Percentiles rank a stretch among this genome's conserved stretches.
Evolutionary conservation across 2,329 filamentous ascomycete species (phyloP).

Genomic region (Aspergillus novofumigatus): DNA sequence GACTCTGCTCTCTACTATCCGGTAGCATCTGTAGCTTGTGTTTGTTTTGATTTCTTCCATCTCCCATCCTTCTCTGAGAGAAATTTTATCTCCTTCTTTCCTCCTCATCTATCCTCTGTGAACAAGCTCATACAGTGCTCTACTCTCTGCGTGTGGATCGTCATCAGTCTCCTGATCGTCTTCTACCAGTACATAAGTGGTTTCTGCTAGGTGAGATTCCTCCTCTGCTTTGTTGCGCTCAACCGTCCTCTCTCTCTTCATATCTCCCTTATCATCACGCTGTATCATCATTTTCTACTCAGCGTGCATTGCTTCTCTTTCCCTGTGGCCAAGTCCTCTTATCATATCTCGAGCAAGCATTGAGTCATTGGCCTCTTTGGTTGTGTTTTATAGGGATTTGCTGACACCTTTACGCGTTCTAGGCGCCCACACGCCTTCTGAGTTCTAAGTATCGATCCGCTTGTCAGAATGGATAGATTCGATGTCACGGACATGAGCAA

Average conservation of each 20-base stretch:
- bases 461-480: conserved; percentile 17
- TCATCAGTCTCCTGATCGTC: neutral
- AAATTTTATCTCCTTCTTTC: neutral
- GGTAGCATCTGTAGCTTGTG: neutral
- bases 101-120: neutral
- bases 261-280: conserved; percentile 1
- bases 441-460: neutral
- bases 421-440: neutral
- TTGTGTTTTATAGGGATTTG: neutral
- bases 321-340: neutral
- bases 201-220: neutral
- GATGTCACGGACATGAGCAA: conserved; percentile 17
- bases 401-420: neutral
- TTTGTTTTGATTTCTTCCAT: conserved; percentile 1
- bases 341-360: neutral
- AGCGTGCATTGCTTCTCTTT: neutral
- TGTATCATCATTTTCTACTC: neutral
- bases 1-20: neutral
- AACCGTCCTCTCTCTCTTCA: neutral
- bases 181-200: neutral
- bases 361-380: neutral
- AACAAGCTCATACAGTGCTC: neutral
- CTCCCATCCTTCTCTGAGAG: neutral
- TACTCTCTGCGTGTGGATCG: neutral
- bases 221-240: neutral